Base-by-base conservation (phyloP, 305 asterid species). In the Fraxinus sp. region DNA sequence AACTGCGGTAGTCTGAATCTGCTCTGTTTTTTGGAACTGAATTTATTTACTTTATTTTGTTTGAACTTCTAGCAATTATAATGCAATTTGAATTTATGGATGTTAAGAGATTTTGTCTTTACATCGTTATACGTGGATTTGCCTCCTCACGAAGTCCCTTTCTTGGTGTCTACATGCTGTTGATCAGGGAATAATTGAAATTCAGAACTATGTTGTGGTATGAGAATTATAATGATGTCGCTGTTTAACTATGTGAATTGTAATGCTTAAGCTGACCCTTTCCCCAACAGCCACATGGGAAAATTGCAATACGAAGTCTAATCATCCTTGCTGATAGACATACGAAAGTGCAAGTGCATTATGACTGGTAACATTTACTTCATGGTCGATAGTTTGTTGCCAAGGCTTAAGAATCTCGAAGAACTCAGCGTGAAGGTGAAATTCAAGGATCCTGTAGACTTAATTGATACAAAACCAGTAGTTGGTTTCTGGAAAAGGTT, bases 31-130 rank as follows among this genome's bases (percentile, higher is more conserved):
- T 75, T 43, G 83, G 20, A 70, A 73, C 75, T 62, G 81, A 39
- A 77, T 62, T 85, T 3, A 9, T 13, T 30, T 84, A 66, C 79
- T 71, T 49, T 41, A 80, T 86, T 87, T 87, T 83, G 83, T 82
- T 81, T 73, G 83, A 41, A 75, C 64, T n/a, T 26, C 68, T 22
- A 79, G 84, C 79, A 64, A 14, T 73, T 82, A 82, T 71, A 85
- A 76, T 0, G 20, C 32, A 83, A 66, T 36, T 28, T 73, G 33
- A 62, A 37, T 79, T 85, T 75, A 64, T 70, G 87, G 52, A 52
- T 74, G 80, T 36, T 72, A 0, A 52, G 64, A 30, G 81, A 78
- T 16, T 8, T 30, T 39, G 62, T 41, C 39, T 43, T 43, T 2
- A 24, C 20, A 24, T 76, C 57, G 9, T 41, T 41, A 22, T 22